phyloP scores from a whole-genome alignment of 257 asterid genomes.

The Cruciata laevipes region DNA sequence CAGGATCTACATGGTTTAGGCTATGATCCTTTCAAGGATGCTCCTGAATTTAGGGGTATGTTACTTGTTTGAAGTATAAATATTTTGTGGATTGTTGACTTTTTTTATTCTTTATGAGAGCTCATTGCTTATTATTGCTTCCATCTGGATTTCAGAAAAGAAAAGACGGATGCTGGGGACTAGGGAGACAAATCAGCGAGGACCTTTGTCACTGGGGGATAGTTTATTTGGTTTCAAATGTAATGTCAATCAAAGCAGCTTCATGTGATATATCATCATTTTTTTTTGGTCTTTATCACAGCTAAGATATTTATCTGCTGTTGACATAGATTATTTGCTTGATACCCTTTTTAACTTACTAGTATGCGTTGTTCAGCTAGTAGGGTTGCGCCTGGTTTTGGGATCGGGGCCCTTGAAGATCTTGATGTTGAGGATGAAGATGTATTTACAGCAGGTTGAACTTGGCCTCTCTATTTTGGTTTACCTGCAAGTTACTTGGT shows the following conservation, averaged over 20 bases:
- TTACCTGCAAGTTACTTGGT: neutral
- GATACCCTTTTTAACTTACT: slow-evolving; percentile 20
- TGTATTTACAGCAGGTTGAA: slow-evolving; percentile 69
- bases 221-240: slow-evolving; percentile 40
- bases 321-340: neutral
- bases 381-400: slow-evolving; percentile 89
- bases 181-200: slow-evolving; percentile 31
- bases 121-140: slow-evolving; percentile 12
- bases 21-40: slow-evolving; percentile 93
- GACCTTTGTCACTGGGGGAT: slow-evolving; percentile 52
- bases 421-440: slow-evolving; percentile 94
- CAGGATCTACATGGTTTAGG: slow-evolving; percentile 85
- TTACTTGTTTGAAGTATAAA: slow-evolving; percentile 17
- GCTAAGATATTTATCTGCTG: neutral
- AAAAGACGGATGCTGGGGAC: slow-evolving; percentile 61
- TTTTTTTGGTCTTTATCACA: neutral
- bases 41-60: slow-evolving; percentile 97
- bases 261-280: neutral
- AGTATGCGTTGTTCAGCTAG: slow-evolving; percentile 38
- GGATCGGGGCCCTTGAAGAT: slow-evolving; percentile 96
- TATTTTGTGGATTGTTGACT: slow-evolving; percentile 6
- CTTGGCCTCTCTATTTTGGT: slow-evolving; percentile 1
- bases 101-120: neutral
- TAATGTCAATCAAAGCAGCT: slow-evolving; percentile 16
- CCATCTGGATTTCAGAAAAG: slow-evolving; percentile 44